phyloP scores from a whole-genome alignment of 164 flowering plant species.

The Stephania cephalantha region DNA sequence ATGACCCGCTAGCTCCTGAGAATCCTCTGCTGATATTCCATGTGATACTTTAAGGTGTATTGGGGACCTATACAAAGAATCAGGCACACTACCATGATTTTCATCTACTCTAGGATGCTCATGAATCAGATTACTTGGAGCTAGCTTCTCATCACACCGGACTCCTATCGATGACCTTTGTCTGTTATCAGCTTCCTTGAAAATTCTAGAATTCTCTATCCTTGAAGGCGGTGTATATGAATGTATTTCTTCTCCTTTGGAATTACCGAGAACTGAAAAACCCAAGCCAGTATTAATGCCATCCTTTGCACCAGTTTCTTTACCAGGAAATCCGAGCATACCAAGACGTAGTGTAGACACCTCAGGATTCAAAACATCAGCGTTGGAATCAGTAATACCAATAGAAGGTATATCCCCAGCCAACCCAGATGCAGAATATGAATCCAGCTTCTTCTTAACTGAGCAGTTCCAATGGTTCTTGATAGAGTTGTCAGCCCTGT shows the following conservation, averaged over 20 bases:
- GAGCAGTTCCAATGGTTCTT: constrained; percentile 68
- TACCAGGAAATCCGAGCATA: constrained; percentile 4
- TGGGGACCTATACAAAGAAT: constrained; percentile 7
- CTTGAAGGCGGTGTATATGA: background rate
- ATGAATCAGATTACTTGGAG: background rate
- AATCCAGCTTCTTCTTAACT: constrained; percentile 36
- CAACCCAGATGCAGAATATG: constrained; percentile 6
- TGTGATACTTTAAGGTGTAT: background rate
- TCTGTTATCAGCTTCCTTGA: constrained; percentile 6
- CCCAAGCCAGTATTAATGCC: constrained; percentile 5
- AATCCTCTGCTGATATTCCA: background rate
- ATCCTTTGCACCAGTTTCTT: background rate
- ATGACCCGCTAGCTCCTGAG: background rate
- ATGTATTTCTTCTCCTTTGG: constrained; percentile 6
- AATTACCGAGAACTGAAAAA: constrained; percentile 18
- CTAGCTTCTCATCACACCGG: constrained; percentile 1
- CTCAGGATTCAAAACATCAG: constrained; percentile 3
- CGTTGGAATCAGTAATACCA: constrained; percentile 1
- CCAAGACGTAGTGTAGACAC: constrained; percentile 1
- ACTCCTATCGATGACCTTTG: background rate
- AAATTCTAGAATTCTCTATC: background rate
- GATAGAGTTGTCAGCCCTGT: constrained; percentile 55
- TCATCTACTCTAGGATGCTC: constrained; percentile 5
- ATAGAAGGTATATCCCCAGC: constrained; percentile 1
- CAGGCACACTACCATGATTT: background rate